Evolutionary conservation across 2,329 filamentous ascomycete species (phyloP).

Genomic region (Scedosporium boydii): DNA sequence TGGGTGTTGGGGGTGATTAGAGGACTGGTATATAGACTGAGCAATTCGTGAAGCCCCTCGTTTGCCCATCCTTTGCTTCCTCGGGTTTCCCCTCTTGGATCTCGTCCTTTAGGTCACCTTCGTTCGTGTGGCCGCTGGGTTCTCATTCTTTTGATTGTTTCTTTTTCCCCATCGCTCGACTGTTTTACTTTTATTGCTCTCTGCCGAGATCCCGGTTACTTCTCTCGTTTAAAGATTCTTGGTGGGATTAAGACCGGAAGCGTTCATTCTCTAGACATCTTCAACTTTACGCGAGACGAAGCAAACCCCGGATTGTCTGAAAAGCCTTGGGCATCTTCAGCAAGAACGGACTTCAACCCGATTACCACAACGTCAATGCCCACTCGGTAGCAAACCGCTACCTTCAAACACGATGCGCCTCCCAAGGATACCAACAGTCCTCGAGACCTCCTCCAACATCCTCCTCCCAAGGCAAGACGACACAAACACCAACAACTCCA

Average conservation of each 20-base stretch:
- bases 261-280: not conserved
- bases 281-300: not conserved
- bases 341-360: no score
- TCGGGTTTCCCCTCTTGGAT: not conserved
- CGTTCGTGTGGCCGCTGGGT: not conserved
- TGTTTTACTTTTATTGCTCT: not conserved
- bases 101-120: not conserved
- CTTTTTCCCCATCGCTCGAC: not conserved
- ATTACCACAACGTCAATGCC: not conserved
- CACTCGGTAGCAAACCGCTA: not conserved
- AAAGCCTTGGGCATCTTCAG: not conserved
- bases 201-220: not conserved
- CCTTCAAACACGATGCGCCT: not conserved
- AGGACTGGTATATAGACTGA: not conserved
- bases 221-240: not conserved
- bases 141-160: not conserved
- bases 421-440: not conserved
- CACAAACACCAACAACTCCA: not conserved
- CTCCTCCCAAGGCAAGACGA: not conserved
- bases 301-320: not conserved
- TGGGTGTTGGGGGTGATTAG: no score
- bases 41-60: not conserved
- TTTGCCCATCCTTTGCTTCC: not conserved
- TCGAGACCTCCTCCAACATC: not conserved
- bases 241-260: not conserved